phyloP scores from a whole-genome alignment of 805 yeast genomes.

The Schwanniomyces polymorphus region DNA sequence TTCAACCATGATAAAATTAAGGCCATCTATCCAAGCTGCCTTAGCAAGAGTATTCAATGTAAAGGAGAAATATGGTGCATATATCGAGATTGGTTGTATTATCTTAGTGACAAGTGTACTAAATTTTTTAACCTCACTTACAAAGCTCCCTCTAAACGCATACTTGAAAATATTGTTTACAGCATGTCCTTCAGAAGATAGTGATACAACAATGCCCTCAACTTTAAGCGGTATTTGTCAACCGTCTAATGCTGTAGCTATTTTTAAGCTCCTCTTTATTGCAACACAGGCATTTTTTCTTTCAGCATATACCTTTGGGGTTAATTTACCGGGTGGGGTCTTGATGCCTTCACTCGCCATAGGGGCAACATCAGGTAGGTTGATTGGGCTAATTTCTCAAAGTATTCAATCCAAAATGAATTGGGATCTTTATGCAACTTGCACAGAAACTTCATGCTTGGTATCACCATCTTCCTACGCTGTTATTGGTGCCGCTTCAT shows the following conservation, averaged over 20 bases:
- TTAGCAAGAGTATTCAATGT: constrained; percentile 20
- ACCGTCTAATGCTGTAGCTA: constrained; percentile 21
- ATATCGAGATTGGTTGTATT: constrained; percentile 50
- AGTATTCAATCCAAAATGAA: constrained; percentile 41
- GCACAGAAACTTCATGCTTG: constrained; percentile 50
- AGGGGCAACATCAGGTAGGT: constrained; percentile 61
- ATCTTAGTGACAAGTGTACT: constrained; percentile 53
- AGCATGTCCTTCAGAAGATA: constrained; percentile 50
- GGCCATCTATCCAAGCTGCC: constrained; percentile 22
- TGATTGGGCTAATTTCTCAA: constrained; percentile 54
- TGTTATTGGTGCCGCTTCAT: constrained; percentile 84
- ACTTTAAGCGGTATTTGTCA: constrained; percentile 35
- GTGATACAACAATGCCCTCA: constrained; percentile 15
- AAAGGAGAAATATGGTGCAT: constrained; percentile 19
- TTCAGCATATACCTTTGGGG: constrained; percentile 70
- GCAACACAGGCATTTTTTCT: constrained; percentile 54
- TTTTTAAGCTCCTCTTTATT: constrained; percentile 34
- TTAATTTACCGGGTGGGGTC: constrained; percentile 67
- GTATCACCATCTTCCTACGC: constrained; percentile 88
- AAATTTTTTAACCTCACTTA: constrained; percentile 55
- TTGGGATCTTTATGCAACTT: constrained; percentile 34
- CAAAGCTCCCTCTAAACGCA: constrained; percentile 55
- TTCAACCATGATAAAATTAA: constrained; percentile 24
- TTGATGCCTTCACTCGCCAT: constrained; percentile 62
- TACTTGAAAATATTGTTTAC: constrained; percentile 62